These are phyloP conservation scores for Aspergillus sp. DNA, from an alignment of 2,329 filamentous ascomycete species.

Conservation along the genomic window DNA sequence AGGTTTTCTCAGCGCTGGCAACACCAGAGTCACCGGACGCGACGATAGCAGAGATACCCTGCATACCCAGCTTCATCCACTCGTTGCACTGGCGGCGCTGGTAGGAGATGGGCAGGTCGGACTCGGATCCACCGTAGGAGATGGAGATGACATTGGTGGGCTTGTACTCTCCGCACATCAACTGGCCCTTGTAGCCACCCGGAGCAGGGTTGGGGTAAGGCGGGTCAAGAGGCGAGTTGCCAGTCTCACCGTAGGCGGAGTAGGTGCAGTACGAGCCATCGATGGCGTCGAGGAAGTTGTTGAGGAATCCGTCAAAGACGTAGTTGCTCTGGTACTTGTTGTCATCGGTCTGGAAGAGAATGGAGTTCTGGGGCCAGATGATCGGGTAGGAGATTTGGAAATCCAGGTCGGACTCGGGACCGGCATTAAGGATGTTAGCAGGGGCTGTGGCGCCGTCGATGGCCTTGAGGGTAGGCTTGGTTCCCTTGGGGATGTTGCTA, in stretches of 20 bases:
- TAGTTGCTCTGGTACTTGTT: constrained; percentile 34
- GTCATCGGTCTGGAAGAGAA: constrained; percentile 47
- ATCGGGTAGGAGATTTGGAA: constrained; percentile 44
- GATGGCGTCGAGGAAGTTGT: constrained; percentile 46
- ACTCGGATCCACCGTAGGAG: constrained; percentile 31
- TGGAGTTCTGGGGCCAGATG: constrained; percentile 45
- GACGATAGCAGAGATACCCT: constrained; percentile 43
- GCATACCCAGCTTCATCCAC: constrained; percentile 48
- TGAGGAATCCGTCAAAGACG: constrained; percentile 35
- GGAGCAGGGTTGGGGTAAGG: constrained; percentile 35
- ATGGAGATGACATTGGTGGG: constrained; percentile 49
- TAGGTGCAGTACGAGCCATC: constrained; percentile 47
- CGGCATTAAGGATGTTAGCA: constrained; percentile 20
- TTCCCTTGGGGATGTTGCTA: constrained; percentile 33
- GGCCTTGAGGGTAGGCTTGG: constrained; percentile 33
- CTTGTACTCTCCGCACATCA: constrained; percentile 46
- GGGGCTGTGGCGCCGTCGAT: constrained; percentile 39
- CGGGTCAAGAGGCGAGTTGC: constrained; percentile 39
- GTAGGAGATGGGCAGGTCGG: constrained; percentile 29
- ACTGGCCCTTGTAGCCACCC: constrained; percentile 37
- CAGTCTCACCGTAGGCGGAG: constrained; percentile 47
- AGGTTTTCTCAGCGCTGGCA: constrained; percentile 25
- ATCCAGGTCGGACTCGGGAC: constrained; percentile 41
- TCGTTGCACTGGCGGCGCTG: constrained; percentile 37
- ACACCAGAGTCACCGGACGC: constrained; percentile 46